These are phyloP conservation scores for Pterulicium gracile DNA, from an alignment of 1,284 basidiomycete genomes.

Conservation along the genomic window DNA sequence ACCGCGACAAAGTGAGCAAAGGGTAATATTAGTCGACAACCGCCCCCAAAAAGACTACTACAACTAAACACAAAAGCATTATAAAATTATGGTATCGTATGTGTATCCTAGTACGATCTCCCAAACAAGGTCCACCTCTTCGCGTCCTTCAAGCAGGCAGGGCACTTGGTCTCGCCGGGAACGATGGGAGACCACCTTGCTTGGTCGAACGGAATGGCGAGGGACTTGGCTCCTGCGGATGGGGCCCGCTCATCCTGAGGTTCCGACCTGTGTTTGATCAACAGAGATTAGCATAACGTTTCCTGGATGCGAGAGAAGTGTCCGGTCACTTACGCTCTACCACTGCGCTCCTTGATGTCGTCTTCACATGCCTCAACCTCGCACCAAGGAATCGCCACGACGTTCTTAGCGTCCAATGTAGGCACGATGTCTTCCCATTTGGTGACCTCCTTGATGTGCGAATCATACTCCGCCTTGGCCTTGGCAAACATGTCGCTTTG, in stretches of 20 bases:
- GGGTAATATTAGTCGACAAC: too few relatives aligned
- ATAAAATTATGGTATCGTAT: too few relatives aligned
- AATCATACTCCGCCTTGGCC: constrained; percentile 70
- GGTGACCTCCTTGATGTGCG: constrained; percentile 65
- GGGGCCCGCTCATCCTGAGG: constrained; percentile 91
- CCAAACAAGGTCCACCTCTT: constrained; percentile 93
- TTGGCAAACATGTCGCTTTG: constrained; percentile 83
- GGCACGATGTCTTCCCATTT: constrained; percentile 91
- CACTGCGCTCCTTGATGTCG: constrained; percentile 94
- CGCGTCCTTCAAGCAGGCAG: constrained; percentile 75
- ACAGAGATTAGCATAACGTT: constrained; percentile 7
- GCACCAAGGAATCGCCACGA: constrained; percentile 94
- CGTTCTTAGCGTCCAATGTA: constrained; percentile 81
- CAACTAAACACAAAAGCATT: too few relatives aligned
- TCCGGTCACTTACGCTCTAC: constrained; percentile 56
- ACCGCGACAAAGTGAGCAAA: too few relatives aligned
- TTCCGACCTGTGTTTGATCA: constrained; percentile 43
- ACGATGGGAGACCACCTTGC: constrained; percentile 68
- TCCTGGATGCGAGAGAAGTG: constrained; percentile 8
- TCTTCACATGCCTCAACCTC: constrained; percentile 92
- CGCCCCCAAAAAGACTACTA: too few relatives aligned
- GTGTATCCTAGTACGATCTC: constrained; percentile 54
- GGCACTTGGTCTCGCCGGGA: constrained; percentile 74
- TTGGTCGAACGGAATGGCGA: constrained; percentile 97
- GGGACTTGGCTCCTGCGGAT: constrained; percentile 96